phyloP scores from a whole-genome alignment of 441 rosid genomes.

The Pelargonium citronellum region DNA sequence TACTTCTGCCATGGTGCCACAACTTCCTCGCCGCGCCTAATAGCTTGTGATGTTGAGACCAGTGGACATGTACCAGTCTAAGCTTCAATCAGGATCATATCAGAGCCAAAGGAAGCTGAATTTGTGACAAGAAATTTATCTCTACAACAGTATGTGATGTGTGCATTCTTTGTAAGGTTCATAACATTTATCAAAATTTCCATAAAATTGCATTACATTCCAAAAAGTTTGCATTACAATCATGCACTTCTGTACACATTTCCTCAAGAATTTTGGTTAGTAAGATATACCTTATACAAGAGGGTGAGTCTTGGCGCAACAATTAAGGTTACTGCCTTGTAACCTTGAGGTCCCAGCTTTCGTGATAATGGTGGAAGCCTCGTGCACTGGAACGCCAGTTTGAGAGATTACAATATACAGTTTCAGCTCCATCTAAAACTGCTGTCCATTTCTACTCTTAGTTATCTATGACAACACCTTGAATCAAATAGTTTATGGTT shows the following conservation, averaged over 20 bases:
- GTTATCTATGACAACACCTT: background rate
- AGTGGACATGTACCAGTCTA: too few relatives aligned
- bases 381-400: too few relatives aligned
- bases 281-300: background rate
- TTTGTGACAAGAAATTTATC: too few relatives aligned
- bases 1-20: background rate
- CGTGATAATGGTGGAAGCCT: too few relatives aligned
- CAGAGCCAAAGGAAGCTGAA: too few relatives aligned
- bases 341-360: too few relatives aligned
- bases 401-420: background rate
- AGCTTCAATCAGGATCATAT: too few relatives aligned
- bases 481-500: background rate
- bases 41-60: too few relatives aligned
- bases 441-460: too few relatives aligned
- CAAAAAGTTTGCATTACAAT: constrained; percentile 1
- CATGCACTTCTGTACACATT: background rate
- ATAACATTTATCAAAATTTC: background rate
- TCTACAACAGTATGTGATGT: too few relatives aligned
- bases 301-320: too few relatives aligned
- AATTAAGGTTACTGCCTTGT: too few relatives aligned
- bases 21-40: background rate
- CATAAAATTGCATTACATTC: background rate
- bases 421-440: background rate
- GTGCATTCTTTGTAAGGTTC: background rate
- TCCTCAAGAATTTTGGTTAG: background rate